Base-by-base conservation (phyloP, 805 yeast genomes). In the Starmerella khaoyaiensis region DNA sequence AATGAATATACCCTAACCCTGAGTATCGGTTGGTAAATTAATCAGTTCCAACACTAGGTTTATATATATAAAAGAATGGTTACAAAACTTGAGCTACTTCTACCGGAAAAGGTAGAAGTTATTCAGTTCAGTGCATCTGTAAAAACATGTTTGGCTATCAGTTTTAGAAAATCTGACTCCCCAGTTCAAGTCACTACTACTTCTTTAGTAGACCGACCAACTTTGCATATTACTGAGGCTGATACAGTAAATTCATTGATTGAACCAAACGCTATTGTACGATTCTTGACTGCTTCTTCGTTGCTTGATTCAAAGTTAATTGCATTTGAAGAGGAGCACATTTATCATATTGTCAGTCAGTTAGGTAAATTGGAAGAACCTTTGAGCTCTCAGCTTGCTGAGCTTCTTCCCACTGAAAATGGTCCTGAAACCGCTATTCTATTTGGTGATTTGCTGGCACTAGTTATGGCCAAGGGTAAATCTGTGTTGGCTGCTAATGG, bases 251-350 rank as follows among this genome's bases (percentile, higher is more conserved):
- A 21, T 5, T 25, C 58, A 45, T 61, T 69, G 41, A 50, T 56
- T 32, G 76, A 70, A 52, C 61, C 73, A 24, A 71, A 71, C 49
- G 69, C 76, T 21, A 64, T 71, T 28, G 74, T 70, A 28, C 60
- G 63, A 46, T 68, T 58, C 45, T 55, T 70, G 41, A n/a, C 44
- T 26, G 41, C 43, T 12, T 25, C 35, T 5, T 25, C 48, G 3
- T 27, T 30, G 10, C 16, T 14, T 20, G 50, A 54, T 21, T 39
- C 45, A 17, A 37, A 42, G 3, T 49, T 59, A 11, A 48, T 64
- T 26, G 49, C 42, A 6, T 49, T 52, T 20, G 76, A 69, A 45
- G 72, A 68, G 50, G 25, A 52, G 7, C 43, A 57, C 39, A 28
- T 54, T 2, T 56, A 50, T 33, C 51, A 57, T 7, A 43, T 49